Conservation (phyloP, 495 filamentous ascomycete species). For the Penicillium tannophilum region DNA sequence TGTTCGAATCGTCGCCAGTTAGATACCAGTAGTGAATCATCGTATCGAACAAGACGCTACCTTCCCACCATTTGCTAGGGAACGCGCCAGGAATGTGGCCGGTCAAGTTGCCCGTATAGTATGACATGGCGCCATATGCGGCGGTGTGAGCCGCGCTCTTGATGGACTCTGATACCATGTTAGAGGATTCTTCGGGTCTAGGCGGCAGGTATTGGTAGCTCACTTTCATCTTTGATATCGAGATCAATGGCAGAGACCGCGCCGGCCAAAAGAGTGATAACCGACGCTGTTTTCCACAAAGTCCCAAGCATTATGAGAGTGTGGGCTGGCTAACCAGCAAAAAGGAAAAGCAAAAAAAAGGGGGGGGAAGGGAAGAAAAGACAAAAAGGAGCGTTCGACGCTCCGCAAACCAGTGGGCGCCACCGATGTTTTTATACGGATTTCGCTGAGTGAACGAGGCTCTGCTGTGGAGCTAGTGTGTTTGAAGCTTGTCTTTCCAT, state of each 20-base stretch:
- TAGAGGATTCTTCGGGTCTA: slow-evolving; percentile 25
- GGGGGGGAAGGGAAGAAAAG: background rate
- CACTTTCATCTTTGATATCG: slow-evolving; percentile 19
- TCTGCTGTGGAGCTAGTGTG: background rate
- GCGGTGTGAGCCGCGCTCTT: slow-evolving; percentile 58
- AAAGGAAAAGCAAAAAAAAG: background rate
- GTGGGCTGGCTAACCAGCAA: background rate
- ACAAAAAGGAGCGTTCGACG: background rate
- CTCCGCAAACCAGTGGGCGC: background rate
- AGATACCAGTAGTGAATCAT: slow-evolving; percentile 70
- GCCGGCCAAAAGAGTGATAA: slow-evolving; percentile 11
- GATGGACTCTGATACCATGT: slow-evolving; percentile 54
- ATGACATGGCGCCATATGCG: slow-evolving; percentile 63
- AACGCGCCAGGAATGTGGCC: slow-evolving; percentile 59
- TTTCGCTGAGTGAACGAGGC: background rate
- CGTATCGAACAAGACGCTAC: slow-evolving; percentile 66
- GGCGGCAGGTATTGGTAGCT: slow-evolving; percentile 2
- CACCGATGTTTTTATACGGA: background rate
- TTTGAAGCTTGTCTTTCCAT: background rate
- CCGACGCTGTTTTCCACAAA: slow-evolving; percentile 5
- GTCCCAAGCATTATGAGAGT: background rate
- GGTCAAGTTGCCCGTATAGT: slow-evolving; percentile 61
- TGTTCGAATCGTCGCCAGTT: slow-evolving; percentile 64
- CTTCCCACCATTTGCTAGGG: slow-evolving; percentile 67
- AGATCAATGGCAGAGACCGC: slow-evolving; percentile 19